Conservation (phyloP, 495 filamentous ascomycete genomes). For the Talaromyces trachyspermus region DNA sequence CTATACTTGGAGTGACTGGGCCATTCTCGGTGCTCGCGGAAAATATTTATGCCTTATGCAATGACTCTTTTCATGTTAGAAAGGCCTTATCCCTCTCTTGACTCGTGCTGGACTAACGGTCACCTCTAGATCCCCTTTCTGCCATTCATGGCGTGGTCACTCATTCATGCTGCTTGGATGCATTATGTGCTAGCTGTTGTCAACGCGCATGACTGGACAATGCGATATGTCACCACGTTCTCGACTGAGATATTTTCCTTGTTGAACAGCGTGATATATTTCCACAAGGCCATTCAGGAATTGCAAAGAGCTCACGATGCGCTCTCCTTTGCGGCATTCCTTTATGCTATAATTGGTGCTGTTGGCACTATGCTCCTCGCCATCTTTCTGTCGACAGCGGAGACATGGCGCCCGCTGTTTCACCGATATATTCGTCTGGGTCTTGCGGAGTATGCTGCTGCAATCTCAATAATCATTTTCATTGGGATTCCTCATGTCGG, state of each 20-base stretch:
- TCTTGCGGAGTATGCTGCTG: constrained; percentile 61
- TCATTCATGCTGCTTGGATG: constrained; percentile 65
- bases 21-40: constrained; percentile 69
- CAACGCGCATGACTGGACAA: constrained; percentile 71
- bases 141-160: constrained; percentile 68
- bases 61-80: constrained; percentile 47
- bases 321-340: constrained; percentile 59
- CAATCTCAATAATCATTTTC: constrained; percentile 62
- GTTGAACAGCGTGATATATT: constrained; percentile 67
- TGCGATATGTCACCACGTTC: constrained; percentile 70
- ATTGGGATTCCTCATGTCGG: constrained; percentile 62
- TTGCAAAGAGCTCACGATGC: constrained; percentile 51
- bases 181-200: constrained; percentile 62
- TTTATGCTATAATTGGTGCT: constrained; percentile 63
- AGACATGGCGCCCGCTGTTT: constrained; percentile 58
- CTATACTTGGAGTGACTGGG: constrained; percentile 64
- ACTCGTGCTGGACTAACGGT: neutral
- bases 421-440: constrained; percentile 60
- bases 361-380: constrained; percentile 63
- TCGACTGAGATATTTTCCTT: constrained; percentile 65
- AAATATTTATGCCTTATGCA: constrained; percentile 58
- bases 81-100: neutral
- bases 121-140: constrained; percentile 53
- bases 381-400: constrained; percentile 56
- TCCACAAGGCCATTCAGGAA: constrained; percentile 67